Conservation (phyloP, 2,329 filamentous ascomycete species). For the Phialemoniopsis sp. region DNA sequence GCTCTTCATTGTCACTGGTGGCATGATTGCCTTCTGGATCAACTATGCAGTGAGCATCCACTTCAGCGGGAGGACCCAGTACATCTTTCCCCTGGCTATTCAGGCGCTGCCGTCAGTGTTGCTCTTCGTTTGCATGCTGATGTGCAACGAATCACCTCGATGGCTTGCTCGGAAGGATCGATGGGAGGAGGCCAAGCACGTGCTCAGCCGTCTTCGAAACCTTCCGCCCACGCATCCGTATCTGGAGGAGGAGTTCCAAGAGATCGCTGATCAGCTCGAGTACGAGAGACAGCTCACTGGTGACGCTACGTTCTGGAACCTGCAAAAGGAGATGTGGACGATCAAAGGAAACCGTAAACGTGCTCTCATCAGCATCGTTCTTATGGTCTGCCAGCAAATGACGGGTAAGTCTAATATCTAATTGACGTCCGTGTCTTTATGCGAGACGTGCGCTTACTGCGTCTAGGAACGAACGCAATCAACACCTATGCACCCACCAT, state of each 20-base stretch:
- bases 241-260: constrained; percentile 54
- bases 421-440: too few species aligned
- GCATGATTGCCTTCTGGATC: constrained; percentile 54
- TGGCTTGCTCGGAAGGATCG: constrained; percentile 47
- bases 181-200: constrained; percentile 36
- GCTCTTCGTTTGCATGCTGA: constrained; percentile 44
- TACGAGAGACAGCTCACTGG: constrained; percentile 55
- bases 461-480: constrained; percentile 55
- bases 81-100: constrained; percentile 50
- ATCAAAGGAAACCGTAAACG: constrained; percentile 30
- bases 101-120: constrained; percentile 47
- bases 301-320: constrained; percentile 28
- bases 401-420: constrained; percentile 31
- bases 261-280: constrained; percentile 59
- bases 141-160: constrained; percentile 48
- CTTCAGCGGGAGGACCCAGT: constrained; percentile 32
- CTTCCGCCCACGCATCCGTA: constrained; percentile 49
- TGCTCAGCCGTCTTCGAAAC: constrained; percentile 43
- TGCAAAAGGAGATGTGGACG: not conserved
- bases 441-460: too few species aligned
- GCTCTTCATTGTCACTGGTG: constrained; percentile 35
- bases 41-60: constrained; percentile 45
- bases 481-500: constrained; percentile 62
- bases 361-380: constrained; percentile 27
- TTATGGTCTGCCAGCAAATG: constrained; percentile 70